phyloP scores from a whole-genome alignment of 2,329 filamentous ascomycete genomes.

The Microthyrium microscopicum region DNA sequence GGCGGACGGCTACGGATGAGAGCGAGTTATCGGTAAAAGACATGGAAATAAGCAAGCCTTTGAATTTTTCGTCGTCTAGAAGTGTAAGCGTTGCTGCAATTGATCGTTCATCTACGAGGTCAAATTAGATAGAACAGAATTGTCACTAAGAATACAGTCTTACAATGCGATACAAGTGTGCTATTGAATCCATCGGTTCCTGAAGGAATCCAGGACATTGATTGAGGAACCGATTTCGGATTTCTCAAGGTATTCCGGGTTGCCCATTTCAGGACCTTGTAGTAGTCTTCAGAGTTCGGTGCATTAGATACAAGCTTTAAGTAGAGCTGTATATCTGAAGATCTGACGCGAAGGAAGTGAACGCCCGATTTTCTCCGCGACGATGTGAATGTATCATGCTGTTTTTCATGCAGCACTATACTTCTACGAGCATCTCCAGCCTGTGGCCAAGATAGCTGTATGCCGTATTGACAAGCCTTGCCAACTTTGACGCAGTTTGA shows the following conservation, averaged over 20 bases:
- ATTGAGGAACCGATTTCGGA: too few relatives aligned
- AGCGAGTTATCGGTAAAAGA: conserved; percentile 8
- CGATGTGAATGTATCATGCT: not conserved
- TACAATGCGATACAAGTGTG: conserved; percentile 8
- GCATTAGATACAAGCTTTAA: too few relatives aligned
- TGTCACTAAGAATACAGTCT: conserved; percentile 8
- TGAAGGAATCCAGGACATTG: not conserved
- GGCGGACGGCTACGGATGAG: conserved; percentile 9
- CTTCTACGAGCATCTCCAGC: conserved; percentile 9
- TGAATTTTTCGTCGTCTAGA: conserved; percentile 6
- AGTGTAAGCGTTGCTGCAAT: conserved; percentile 8
- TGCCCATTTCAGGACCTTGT: not conserved
- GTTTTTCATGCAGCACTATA: not conserved
- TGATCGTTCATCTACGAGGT: conserved; percentile 7
- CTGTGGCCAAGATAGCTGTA: conserved; percentile 11
- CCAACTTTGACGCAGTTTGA: conserved; percentile 7
- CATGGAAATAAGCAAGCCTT: conserved; percentile 9
- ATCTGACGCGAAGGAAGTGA: not conserved
- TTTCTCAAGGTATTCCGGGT: not conserved
- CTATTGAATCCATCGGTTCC: too few relatives aligned
- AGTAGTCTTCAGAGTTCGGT: not conserved
- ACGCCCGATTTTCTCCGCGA: not conserved
- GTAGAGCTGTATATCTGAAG: not conserved
- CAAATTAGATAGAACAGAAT: not conserved
- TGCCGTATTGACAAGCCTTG: conserved; percentile 10